Conservation (phyloP, 2,329 filamentous ascomycete species). For the Aspergillus terreus region DNA sequence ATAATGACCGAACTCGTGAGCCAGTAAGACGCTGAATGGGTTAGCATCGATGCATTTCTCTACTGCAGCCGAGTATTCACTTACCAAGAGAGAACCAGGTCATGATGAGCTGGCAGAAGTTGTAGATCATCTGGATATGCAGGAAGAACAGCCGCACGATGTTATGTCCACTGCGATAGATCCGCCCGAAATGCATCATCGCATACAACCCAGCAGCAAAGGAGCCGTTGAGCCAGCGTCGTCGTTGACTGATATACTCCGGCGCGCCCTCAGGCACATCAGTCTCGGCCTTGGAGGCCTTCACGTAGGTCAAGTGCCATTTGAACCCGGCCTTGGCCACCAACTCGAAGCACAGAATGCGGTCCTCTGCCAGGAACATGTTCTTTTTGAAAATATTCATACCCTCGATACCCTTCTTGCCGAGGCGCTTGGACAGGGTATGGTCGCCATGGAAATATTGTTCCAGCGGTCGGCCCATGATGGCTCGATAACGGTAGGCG, state of each 20-base stretch:
- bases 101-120: constrained; percentile 80
- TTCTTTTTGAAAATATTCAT: constrained; percentile 99
- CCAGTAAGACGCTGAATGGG: constrained; percentile 80
- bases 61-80: constrained; percentile 16
- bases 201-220: constrained; percentile 97
- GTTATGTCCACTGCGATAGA: constrained; percentile 99
- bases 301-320: constrained; percentile 98
- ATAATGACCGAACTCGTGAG: constrained; percentile 96
- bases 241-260: constrained; percentile 96
- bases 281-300: constrained; percentile 97
- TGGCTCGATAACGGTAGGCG: constrained; percentile 93
- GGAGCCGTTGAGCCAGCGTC: constrained; percentile 98
- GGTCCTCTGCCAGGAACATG: constrained; percentile 99
- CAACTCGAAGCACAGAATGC: constrained; percentile 98
- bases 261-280: constrained; percentile 95
- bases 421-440: constrained; percentile 88
- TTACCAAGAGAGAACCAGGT: constrained; percentile 74
- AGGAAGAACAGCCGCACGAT: constrained; percentile 98
- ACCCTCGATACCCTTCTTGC: constrained; percentile 98
- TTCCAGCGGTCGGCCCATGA: constrained; percentile 94
- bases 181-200: constrained; percentile 95
- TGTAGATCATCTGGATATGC: constrained; percentile 94
- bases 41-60: constrained; percentile 16
- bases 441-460: constrained; percentile 99
- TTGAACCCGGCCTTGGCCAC: constrained; percentile 98